Percentiles rank a stretch among this genome's conserved stretches.
Conservation (phyloP, 768 basidiomycete genomes). For the Kwoniella heveanensis region DNA sequence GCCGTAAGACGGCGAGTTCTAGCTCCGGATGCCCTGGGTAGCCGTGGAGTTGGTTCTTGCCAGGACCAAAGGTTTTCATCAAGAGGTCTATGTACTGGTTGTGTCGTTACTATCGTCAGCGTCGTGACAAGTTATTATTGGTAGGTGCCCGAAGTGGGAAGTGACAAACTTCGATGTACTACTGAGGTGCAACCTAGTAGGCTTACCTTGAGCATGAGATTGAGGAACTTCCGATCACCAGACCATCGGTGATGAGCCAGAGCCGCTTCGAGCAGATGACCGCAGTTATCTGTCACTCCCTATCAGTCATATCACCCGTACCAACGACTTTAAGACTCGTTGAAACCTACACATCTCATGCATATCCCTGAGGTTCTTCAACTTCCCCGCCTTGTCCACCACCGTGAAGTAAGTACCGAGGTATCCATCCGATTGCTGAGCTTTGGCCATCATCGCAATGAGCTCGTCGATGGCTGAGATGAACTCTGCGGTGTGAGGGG, state of each 20-base stretch:
- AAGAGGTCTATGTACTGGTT: too few relatives aligned
- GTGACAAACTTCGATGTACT: constrained; percentile 37
- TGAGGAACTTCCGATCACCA: constrained; percentile 34
- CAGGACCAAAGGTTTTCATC: constrained; percentile 28
- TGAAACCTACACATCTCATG: constrained; percentile 46
- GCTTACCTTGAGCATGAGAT: constrained; percentile 43
- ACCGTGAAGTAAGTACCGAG: constrained; percentile 40
- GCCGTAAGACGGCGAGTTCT: constrained; percentile 38
- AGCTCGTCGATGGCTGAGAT: constrained; percentile 29
- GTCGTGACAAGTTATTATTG: too few relatives aligned
- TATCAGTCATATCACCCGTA: background rate
- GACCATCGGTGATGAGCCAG: constrained; percentile 35
- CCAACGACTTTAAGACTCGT: too few relatives aligned
- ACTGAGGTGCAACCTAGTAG: background rate
- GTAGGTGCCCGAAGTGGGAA: too few relatives aligned
- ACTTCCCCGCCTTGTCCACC: constrained; percentile 31
- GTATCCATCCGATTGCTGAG: constrained; percentile 43
- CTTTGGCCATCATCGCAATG: constrained; percentile 35
- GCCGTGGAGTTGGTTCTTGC: constrained; percentile 28
- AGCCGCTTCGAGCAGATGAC: constrained; percentile 40
- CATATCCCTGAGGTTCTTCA: constrained; percentile 41
- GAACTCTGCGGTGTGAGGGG: constrained; percentile 20
- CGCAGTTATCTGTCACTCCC: constrained; percentile 30
- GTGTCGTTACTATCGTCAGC: too few relatives aligned
- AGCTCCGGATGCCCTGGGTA: constrained; percentile 47